These are phyloP conservation scores for Chlamydomonas sp. DNA, from an alignment of 139 green algal species.

Conservation along the genomic window DNA sequence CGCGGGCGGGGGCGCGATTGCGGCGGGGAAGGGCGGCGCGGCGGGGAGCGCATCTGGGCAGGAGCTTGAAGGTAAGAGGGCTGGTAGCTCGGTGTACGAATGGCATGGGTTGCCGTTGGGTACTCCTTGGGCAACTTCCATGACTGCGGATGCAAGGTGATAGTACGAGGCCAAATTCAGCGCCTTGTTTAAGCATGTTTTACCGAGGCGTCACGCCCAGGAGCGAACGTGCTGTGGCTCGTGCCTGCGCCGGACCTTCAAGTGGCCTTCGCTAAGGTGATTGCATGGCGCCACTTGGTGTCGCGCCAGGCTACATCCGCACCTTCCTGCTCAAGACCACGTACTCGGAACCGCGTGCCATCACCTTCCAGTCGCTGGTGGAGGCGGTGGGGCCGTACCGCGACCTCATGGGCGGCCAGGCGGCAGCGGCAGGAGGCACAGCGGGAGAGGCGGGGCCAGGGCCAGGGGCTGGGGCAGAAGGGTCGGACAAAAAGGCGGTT, in stretches of 20 bases:
- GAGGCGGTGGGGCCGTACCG: not conserved
- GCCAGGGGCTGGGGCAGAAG: too few species aligned
- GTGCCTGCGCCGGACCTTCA: not conserved
- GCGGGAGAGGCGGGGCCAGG: not conserved
- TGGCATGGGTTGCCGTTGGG: not conserved
- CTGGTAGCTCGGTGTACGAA: not conserved
- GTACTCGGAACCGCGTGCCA: not conserved
- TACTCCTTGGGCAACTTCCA: not conserved
- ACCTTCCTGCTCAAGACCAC: constrained; percentile 30
- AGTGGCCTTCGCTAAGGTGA: not conserved
- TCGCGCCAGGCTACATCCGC: constrained; percentile 13
- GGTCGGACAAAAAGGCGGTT: too few species aligned
- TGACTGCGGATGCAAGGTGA: not conserved
- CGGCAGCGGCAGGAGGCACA: not conserved
- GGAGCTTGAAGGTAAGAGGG: not conserved
- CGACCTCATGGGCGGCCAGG: too few species aligned
- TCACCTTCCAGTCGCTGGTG: constrained; percentile 2
- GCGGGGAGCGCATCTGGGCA: not conserved
- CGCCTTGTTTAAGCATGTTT: not conserved
- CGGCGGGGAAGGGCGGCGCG: not conserved
- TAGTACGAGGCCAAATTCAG: not conserved
- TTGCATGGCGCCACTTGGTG: not conserved
- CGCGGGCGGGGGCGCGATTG: not conserved
- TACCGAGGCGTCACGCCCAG: not conserved
- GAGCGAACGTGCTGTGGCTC: not conserved